phyloP scores from a whole-genome alignment of 2,329 filamentous ascomycete genomes.

The Emericellopsis atlantica region DNA sequence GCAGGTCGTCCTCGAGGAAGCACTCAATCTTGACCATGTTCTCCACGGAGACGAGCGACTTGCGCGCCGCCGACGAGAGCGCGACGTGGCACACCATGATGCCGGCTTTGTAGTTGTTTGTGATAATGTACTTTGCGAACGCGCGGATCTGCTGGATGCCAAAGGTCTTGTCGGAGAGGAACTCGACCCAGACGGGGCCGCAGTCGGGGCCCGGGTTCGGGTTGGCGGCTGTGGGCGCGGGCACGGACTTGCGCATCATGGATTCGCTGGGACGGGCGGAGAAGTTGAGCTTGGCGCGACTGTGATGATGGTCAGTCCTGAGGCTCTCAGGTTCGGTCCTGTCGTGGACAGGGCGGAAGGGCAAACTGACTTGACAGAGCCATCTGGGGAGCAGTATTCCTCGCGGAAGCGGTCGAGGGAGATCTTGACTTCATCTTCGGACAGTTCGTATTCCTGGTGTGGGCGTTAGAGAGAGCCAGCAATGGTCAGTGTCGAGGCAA shows the following conservation, averaged over 20 bases:
- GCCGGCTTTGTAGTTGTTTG: slow-evolving; percentile 75
- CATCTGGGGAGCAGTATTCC: slow-evolving; percentile 60
- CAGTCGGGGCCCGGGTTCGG: slow-evolving; percentile 62
- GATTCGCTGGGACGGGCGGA: slow-evolving; percentile 70
- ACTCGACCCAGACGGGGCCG: slow-evolving; percentile 88
- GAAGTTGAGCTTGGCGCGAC: slow-evolving; percentile 76
- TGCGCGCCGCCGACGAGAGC: slow-evolving; percentile 77
- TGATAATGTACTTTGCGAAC: slow-evolving; percentile 72
- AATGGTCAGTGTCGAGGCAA: not conserved
- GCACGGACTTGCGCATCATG: slow-evolving; percentile 78
- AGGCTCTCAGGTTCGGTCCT: not conserved
- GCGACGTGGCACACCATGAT: slow-evolving; percentile 78
- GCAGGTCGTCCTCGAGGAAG: slow-evolving; percentile 88
- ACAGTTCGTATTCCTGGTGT: slow-evolving; percentile 76
- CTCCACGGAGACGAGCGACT: slow-evolving; percentile 68
- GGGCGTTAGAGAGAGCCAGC: not conserved
- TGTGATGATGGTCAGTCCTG: slow-evolving; percentile 21
- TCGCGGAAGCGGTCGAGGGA: slow-evolving; percentile 68
- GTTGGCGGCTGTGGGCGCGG: slow-evolving; percentile 53
- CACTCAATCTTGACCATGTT: slow-evolving; percentile 76
- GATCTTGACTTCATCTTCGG: slow-evolving; percentile 80
- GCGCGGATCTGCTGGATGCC: slow-evolving; percentile 86
- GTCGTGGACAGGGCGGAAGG: not conserved
- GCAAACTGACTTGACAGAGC: slow-evolving; percentile 56
- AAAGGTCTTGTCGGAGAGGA: slow-evolving; percentile 66